Base-by-base conservation (phyloP, 768 basidiomycete species). In the Hericium rajendrae region DNA sequence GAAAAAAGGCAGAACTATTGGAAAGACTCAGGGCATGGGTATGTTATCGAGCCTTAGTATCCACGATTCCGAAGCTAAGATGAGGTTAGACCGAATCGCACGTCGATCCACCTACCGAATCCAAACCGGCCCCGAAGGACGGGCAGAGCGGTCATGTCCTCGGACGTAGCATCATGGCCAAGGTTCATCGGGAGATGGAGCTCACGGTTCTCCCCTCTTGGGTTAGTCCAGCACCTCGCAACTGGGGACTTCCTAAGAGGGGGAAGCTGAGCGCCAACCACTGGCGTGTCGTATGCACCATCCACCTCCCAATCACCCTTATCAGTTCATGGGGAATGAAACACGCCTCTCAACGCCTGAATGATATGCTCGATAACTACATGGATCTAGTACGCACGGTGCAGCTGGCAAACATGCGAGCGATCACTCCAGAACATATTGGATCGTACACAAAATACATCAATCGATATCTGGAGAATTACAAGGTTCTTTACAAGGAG, bases 231-330 rank as follows among this genome's bases (percentile, higher is more conserved):
- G 69, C 67, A 0, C 72, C 73, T 1, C 49, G 38, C 1, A 64
- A 69, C 40, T 69, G 70, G 65, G 71, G 70, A 0, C 68, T 66
- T 0, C 41, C 65, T 2, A 40, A 59, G 0, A 61, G 66, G 10
- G 71, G 72, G 2, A 70, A 70, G 51, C 63, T 73, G 1, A 70
- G 60, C 46, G 72, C 73, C 0, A 68, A 72, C 49, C 67, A 75
- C 22, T 74, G 70, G 68, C 52, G 69, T 2, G 62, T 62, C 1
- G 57, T 67, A 2, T 68, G 67, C 57, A 63, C 65, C 1, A 65
- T 75, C 37, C 66, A 71, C 56, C 51, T 74, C 0, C 60, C 64
- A 1, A 63, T 74, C 28, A 71, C 71, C 6, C 62, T 75, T 3
- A 66, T 71, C 4, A 64, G 70, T 4, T 55, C 72, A 0, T 75